Evolutionary conservation across 176 grass and related monocot genomes (phyloP).

Genomic region (Zea luxurians): DNA sequence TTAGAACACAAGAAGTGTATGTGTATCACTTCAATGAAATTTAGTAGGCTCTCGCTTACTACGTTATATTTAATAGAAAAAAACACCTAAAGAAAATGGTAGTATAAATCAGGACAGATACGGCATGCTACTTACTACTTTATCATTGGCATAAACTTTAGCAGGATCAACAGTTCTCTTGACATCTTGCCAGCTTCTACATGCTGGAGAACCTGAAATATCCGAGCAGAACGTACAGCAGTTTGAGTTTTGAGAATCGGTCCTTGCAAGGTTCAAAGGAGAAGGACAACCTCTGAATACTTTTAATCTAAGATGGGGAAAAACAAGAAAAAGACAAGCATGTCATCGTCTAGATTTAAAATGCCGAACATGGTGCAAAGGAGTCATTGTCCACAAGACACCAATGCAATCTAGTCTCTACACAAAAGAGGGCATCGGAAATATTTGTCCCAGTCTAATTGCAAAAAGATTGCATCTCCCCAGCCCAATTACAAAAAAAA

Average conservation of each 20-base stretch:
- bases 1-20: constrained; percentile 23
- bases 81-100: constrained; percentile 1
- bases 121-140: constrained; percentile 51
- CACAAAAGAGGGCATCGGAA: background rate
- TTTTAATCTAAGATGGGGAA: constrained; percentile 3
- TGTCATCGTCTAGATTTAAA: background rate
- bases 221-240: background rate
- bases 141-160: constrained; percentile 51
- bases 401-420: constrained; percentile 10
- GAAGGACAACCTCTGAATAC: background rate
- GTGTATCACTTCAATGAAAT: background rate
- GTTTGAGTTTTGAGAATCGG: constrained; percentile 7
- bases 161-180: constrained; percentile 39
- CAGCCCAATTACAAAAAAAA: background rate
- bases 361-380: constrained; percentile 24
- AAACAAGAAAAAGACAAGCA: constrained; percentile 21
- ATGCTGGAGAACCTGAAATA: constrained; percentile 58
- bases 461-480: constrained; percentile 25
- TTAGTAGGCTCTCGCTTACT: background rate
- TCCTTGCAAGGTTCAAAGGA: constrained; percentile 20
- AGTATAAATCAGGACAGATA: background rate
- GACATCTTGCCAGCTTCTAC: constrained; percentile 41
- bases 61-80: constrained; percentile 15
- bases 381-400: constrained; percentile 18
- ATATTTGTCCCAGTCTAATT: constrained; percentile 21